These are phyloP conservation scores for Echium plantagineum DNA, from an alignment of 257 asterid species.

Conservation along the genomic window DNA sequence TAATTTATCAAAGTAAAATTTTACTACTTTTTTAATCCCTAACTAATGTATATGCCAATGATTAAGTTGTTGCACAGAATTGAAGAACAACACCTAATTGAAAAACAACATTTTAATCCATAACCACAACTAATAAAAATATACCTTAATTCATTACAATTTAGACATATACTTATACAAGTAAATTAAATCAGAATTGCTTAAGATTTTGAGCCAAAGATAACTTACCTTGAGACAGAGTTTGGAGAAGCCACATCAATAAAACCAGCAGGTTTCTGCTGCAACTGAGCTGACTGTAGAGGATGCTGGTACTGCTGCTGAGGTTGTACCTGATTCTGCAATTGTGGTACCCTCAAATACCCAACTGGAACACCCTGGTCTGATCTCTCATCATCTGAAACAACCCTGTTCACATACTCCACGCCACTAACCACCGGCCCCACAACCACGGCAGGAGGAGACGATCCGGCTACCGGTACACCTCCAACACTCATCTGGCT, in stretches of 20 bases:
- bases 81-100: too few species aligned
- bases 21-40: too few species aligned
- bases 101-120: too few species aligned
- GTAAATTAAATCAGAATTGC: background rate
- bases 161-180: too few species aligned
- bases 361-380: slow-evolving; percentile 43
- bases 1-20: too few species aligned
- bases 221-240: slow-evolving; percentile 71
- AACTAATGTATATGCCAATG: too few species aligned
- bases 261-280: slow-evolving; percentile 37
- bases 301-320: slow-evolving; percentile 15
- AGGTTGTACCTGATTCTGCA: slow-evolving; percentile 38
- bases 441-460: slow-evolving; percentile 10
- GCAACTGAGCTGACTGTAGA: slow-evolving; percentile 40
- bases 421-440: slow-evolving; percentile 29
- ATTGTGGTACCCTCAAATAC: slow-evolving; percentile 30
- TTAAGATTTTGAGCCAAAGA: background rate
- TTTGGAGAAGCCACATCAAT: slow-evolving; percentile 74
- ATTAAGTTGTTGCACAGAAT: too few species aligned
- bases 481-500: slow-evolving; percentile 41
- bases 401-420: slow-evolving; percentile 36
- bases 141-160: too few species aligned
- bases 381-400: slow-evolving; percentile 73
- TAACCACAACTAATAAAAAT: too few species aligned
- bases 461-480: slow-evolving; percentile 17